These are phyloP conservation scores for Glycyrrhiza uralensis DNA, from an alignment of 306 rosid species.

Conservation along the genomic window DNA sequence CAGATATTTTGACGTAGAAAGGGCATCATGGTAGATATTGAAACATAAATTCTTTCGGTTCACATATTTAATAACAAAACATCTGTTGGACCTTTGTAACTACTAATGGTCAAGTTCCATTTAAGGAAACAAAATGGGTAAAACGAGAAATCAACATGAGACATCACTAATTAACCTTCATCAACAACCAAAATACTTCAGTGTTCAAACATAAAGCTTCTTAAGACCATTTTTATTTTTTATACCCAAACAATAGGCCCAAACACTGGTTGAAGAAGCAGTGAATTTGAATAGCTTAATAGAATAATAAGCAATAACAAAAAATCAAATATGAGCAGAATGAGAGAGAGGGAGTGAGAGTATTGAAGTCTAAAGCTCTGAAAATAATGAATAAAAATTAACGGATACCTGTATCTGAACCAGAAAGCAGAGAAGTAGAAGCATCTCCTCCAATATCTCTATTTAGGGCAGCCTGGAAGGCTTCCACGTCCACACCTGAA, in stretches of 20 bases:
- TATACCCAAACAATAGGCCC: not conserved
- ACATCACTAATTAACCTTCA: not conserved
- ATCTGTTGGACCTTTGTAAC: not conserved
- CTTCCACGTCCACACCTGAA: conserved; percentile 82
- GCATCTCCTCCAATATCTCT: conserved; percentile 77
- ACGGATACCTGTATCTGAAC: conserved; percentile 46
- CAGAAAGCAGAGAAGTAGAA: conserved; percentile 49
- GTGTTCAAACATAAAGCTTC: not conserved
- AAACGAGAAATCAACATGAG: not conserved
- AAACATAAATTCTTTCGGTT: not conserved
- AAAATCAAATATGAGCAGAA: not conserved
- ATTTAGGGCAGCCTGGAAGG: conserved; percentile 79
- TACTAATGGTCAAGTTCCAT: not conserved
- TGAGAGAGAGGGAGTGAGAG: not conserved
- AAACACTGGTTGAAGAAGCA: not conserved
- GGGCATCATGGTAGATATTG: not conserved
- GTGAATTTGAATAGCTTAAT: not conserved
- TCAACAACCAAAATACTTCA: not conserved
- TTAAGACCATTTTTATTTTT: not conserved
- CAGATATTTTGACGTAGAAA: not conserved
- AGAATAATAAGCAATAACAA: not conserved
- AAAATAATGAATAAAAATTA: not conserved
- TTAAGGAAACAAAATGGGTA: not conserved
- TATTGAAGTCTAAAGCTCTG: not conserved
- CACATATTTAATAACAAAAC: not conserved